These are phyloP conservation scores for Xylariaceae sp. DNA, from an alignment of 2,329 filamentous ascomycete genomes.

Conservation along the genomic window DNA sequence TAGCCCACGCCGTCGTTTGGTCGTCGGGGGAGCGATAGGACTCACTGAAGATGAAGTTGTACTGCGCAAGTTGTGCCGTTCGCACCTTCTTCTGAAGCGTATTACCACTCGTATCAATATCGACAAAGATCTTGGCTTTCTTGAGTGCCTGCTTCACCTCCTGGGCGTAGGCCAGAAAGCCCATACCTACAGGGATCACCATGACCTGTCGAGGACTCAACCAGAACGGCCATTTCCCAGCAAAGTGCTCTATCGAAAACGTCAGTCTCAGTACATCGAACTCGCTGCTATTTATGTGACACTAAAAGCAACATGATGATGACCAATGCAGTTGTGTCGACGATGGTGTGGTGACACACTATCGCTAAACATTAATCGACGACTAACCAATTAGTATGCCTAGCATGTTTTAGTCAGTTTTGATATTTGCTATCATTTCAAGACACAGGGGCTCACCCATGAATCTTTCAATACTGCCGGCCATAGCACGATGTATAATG, in stretches of 20 bases:
- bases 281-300: too few relatives aligned
- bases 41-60: constrained; percentile 77
- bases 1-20: not conserved
- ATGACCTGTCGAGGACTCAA: constrained; percentile 77
- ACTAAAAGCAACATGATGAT: too few relatives aligned
- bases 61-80: constrained; percentile 73
- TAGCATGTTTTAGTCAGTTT: not conserved
- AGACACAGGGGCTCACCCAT: constrained; percentile 42
- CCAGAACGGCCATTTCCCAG: constrained; percentile 88
- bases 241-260: constrained; percentile 76
- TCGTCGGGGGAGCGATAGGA: constrained; percentile 29
- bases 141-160: constrained; percentile 69
- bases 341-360: too few relatives aligned
- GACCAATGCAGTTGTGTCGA: too few relatives aligned
- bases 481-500: constrained; percentile 86
- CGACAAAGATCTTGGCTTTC: constrained; percentile 64
- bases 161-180: constrained; percentile 68
- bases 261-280: too few relatives aligned
- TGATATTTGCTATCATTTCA: not conserved
- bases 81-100: constrained; percentile 89
- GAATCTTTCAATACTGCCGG: constrained; percentile 58
- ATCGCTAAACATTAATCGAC: not conserved
- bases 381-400: not conserved
- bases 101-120: constrained; percentile 69
- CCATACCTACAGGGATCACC: constrained; percentile 72